phyloP scores from a whole-genome alignment of 78 protist species.

The Dictyostelium brefeldianum region DNA sequence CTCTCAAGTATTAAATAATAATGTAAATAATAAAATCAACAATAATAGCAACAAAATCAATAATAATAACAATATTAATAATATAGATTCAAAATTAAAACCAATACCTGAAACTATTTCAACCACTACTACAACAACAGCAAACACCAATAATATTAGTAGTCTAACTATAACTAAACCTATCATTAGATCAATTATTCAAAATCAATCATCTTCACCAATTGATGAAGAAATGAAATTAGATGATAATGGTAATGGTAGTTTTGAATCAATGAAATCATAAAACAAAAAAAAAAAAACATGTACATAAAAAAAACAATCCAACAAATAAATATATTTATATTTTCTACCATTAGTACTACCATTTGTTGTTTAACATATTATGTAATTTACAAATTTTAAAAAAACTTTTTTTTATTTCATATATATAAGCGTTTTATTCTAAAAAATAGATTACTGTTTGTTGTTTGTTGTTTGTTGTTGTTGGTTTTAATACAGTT shows the following conservation, averaged over 20 bases:
- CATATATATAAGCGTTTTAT: too few relatives aligned
- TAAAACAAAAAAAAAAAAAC: background rate
- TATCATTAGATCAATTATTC: background rate
- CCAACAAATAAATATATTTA: too few relatives aligned
- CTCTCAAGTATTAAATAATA: background rate
- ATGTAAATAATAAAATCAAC: background rate
- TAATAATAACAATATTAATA: background rate
- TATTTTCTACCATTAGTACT: too few relatives aligned
- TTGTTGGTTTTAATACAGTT: too few relatives aligned
- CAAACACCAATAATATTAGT: background rate
- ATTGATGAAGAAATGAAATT: slow-evolving; percentile 12
- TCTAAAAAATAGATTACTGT: too few relatives aligned
- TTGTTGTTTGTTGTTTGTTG: too few relatives aligned
- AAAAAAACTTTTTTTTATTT: too few relatives aligned
- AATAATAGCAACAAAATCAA: background rate
- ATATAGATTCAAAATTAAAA: background rate
- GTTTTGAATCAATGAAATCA: slow-evolving; percentile 5
- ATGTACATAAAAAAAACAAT: too few relatives aligned
- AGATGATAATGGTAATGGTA: background rate
- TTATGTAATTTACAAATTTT: too few relatives aligned
- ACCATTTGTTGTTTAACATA: too few relatives aligned
- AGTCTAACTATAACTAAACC: background rate
- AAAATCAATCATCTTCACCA: background rate
- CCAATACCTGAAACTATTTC: slow-evolving; percentile 1
- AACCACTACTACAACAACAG: background rate